Evolutionary conservation across 768 basidiomycete species (phyloP), one percentile per base, ranked within the genome.

Genomic region (Tricholoma saponaceum): DNA sequence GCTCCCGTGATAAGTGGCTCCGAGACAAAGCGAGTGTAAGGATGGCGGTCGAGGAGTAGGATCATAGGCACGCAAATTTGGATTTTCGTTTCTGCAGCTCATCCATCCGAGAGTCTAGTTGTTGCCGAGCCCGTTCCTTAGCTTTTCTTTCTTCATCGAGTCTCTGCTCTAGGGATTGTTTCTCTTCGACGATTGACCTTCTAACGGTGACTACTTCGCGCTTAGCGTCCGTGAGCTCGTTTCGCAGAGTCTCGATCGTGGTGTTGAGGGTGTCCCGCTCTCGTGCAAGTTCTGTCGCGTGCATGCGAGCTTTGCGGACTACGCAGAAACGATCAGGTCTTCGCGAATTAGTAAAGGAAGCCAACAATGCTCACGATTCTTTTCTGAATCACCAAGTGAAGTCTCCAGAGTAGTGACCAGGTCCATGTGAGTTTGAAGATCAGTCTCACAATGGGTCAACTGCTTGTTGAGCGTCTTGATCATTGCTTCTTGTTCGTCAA

Each of bases 251-350:
- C 32, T 87, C 85, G 56, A 90, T 72, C 70, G 91, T 86, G 44
- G 70, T 66, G 58, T 75, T 86, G 55, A 91, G 76, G 37, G 80
- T 79, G 70, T 95, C 94, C 46, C 94, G 85, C 71, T 96, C 94
- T 51, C 89, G 82, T 9, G 89, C 89, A 37, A 95, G 74, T 67
- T 96, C 94, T 55, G 90, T 92, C 18, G 92, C 91, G 69, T 95
- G 94, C 85, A 93, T 88, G 35, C 94, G 90, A 5, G 93, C 89
- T 73, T 96, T 96, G 59, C 95, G 90, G 55, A 96, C 91, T 94
- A 65, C 32, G 55, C 28, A 30, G 43, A 50, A 55, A 20, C 44
- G 41, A 22, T 50, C 16, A 30, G n/a, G 23, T 26, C 28, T 51
- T 44, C 51, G 9, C 51, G 41, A 46, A 51, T 22, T 47, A 53